A percentile compares a stretch with the other conserved stretches of the same genome.
Conservation (phyloP, 306 rosid genomes). For the peach (Prunus persica) region Prunus_persica_NCBIv2 NC_034014.1:23679501-23680000, state of each 20-base stretch:
- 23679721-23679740: too few relatives aligned
- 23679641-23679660: neutral
- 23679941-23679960: neutral
- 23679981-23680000: neutral
- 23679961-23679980: neutral
- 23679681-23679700: neutral
- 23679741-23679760: conserved; percentile 4
- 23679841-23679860: neutral
- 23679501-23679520: neutral
- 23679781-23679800: neutral
- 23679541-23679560: neutral
- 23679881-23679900: neutral
- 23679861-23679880: neutral
- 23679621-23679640: conserved; percentile 9
- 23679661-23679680: conserved; percentile 4
- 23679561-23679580: neutral
- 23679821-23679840: neutral
- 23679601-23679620: neutral
- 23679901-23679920: neutral
- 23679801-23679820: neutral
- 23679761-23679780: neutral
- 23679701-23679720: neutral
- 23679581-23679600: neutral
- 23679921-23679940: neutral
- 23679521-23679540: neutral